Evolutionary conservation across 2,329 filamentous ascomycete genomes (phyloP).

Genomic region (Neonectria neomacrospora): DNA sequence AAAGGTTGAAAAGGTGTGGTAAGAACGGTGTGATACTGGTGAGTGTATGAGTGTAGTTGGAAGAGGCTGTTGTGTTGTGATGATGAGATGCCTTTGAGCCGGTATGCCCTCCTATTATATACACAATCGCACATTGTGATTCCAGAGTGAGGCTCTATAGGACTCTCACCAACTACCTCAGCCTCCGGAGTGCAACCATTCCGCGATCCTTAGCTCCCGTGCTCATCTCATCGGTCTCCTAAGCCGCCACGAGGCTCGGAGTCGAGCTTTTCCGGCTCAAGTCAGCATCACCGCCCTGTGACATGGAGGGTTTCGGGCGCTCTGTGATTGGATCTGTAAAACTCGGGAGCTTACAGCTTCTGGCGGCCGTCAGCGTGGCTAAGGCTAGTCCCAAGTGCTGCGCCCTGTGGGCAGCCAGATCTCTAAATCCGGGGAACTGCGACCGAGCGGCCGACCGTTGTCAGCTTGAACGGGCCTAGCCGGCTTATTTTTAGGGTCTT

Average conservation of each 20-base stretch:
- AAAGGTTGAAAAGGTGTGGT: neutral
- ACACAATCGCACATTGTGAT: slow-evolving; percentile 15
- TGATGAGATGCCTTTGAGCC: slow-evolving; percentile 25
- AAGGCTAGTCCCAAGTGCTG: slow-evolving; percentile 23
- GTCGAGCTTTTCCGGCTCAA: slow-evolving; percentile 2
- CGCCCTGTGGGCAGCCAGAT: slow-evolving; percentile 11
- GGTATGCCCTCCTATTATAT: slow-evolving; percentile 38
- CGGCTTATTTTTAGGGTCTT: slow-evolving; percentile 21
- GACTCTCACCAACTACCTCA: slow-evolving; percentile 3
- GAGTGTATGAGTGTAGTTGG: slow-evolving; percentile 6
- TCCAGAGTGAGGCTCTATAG: slow-evolving; percentile 6
- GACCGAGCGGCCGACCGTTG: slow-evolving; percentile 16
- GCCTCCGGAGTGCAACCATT: slow-evolving; percentile 10
- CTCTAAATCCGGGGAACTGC: slow-evolving; percentile 25
- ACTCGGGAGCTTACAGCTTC: slow-evolving; percentile 10
- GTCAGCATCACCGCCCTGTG: slow-evolving; percentile 18
- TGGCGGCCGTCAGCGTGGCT: slow-evolving; percentile 21
- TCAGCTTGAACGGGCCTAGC: neutral
- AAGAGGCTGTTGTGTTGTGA: slow-evolving; percentile 23
- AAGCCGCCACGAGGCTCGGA: slow-evolving; percentile 19
- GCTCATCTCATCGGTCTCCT: slow-evolving; percentile 20
- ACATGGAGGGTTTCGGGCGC: neutral
- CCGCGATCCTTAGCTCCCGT: slow-evolving; percentile 3
- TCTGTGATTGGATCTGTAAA: slow-evolving; percentile 5
- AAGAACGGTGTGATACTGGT: slow-evolving; percentile 11